These are phyloP conservation scores for Carex arenaria DNA, from an alignment of 202 grass and related monocot species.

Conservation along the genomic window DNA sequence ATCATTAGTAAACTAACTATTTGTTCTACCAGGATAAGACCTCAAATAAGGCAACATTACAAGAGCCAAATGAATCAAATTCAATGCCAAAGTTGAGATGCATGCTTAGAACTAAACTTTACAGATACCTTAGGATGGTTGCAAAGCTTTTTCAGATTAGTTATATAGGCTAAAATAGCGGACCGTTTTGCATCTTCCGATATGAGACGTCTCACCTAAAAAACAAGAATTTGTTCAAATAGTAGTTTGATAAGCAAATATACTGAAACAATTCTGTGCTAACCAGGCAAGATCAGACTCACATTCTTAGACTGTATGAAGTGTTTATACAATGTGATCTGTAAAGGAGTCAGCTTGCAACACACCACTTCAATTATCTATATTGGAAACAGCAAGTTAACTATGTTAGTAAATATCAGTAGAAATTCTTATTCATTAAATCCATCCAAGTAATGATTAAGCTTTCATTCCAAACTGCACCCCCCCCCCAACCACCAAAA, in stretches of 20 bases:
- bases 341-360: conserved; percentile 87
- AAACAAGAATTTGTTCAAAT: conserved; percentile 23
- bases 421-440: background rate
- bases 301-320: conserved; percentile 98
- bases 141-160: conserved; percentile 95
- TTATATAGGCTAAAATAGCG: conserved; percentile 97
- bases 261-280: conserved; percentile 1
- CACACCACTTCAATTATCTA: conserved; percentile 99
- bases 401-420: background rate
- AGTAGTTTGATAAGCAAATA: conserved; percentile 22
- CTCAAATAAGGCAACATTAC: background rate
- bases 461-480: background rate
- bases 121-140: conserved; percentile 90
- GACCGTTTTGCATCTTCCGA: conserved; percentile 74
- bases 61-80: background rate
- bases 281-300: conserved; percentile 25
- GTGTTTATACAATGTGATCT: conserved; percentile 82
- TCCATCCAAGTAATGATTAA: background rate
- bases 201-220: conserved; percentile 76
- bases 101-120: background rate
- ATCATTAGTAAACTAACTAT: conserved; percentile 6
- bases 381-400: conserved; percentile 30
- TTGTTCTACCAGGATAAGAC: background rate
- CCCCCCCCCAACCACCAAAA: background rate
- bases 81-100: background rate